These are phyloP conservation scores for Aphanomyces invadans DNA, from an alignment of 352 stramenopile species.

Conservation along the genomic window DNA sequence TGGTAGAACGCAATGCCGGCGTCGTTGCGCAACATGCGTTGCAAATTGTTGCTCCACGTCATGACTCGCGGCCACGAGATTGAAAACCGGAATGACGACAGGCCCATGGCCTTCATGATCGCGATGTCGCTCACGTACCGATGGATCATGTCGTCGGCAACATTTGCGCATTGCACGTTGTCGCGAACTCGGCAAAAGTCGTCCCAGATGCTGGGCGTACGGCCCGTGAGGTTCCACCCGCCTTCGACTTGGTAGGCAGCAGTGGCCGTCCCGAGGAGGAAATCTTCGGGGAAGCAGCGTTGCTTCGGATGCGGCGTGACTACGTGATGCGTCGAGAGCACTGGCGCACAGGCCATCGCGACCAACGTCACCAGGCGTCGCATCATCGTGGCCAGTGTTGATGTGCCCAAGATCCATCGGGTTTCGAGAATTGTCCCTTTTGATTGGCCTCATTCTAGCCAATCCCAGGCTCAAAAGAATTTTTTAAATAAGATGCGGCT, in stretches of 20 bases:
- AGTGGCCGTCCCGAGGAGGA: conserved; percentile 86
- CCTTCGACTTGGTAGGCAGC: conserved; percentile 93
- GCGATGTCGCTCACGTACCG: conserved; percentile 86
- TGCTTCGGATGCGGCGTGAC: background rate
- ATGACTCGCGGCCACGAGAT: conserved; percentile 90
- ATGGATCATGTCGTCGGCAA: conserved; percentile 92
- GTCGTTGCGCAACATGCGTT: conserved; percentile 60
- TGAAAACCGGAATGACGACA: conserved; percentile 90
- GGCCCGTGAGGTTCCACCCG: conserved; percentile 64
- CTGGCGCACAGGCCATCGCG: background rate
- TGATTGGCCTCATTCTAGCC: no score
- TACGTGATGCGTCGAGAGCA: background rate
- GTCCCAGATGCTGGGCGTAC: conserved; percentile 90
- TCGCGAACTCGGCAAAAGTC: conserved; percentile 70
- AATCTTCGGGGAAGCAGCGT: conserved; percentile 57
- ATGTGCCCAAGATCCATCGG: no score
- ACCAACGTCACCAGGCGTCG: background rate
- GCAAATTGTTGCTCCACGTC: conserved; percentile 48
- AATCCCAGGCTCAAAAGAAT: no score
- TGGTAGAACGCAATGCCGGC: conserved; percentile 91
- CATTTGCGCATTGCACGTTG: conserved; percentile 76
- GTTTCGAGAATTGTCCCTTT: no score
- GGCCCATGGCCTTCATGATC: conserved; percentile 86
- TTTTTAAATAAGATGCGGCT: no score
- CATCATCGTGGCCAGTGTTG: background rate